phyloP scores from a whole-genome alignment of 768 basidiomycete species.

The Mycena polygramma region DNA sequence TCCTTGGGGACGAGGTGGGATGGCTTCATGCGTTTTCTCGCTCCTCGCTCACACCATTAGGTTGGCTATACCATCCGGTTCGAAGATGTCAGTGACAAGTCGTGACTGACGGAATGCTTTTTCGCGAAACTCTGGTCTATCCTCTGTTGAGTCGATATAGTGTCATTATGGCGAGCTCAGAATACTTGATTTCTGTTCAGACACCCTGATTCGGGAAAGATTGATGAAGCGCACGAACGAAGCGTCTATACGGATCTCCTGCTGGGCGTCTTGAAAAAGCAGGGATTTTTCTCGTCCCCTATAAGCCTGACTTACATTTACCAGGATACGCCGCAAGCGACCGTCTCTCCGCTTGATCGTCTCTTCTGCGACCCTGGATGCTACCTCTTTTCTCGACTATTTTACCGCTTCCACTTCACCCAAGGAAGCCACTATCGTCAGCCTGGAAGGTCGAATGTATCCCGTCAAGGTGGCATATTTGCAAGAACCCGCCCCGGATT shows the following conservation, averaged over 20 bases:
- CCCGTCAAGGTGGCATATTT: conserved; percentile 96
- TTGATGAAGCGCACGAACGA: conserved; percentile 98
- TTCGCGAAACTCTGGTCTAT: conserved; percentile 93
- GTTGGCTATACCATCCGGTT: conserved; percentile 99
- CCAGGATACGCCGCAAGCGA: conserved; percentile 91
- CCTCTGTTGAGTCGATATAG: conserved; percentile 93
- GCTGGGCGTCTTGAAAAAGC: conserved; percentile 95
- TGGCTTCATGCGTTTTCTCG: conserved; percentile 7
- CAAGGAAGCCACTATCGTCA: conserved; percentile 86
- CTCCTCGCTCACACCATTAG: conserved; percentile 53
- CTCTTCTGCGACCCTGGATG: conserved; percentile 97
- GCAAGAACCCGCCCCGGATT: conserved; percentile 81
- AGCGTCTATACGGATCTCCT: conserved; percentile 96
- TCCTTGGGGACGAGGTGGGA: conserved; percentile 88
- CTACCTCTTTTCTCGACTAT: conserved; percentile 88
- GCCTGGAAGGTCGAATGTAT: conserved; percentile 93
- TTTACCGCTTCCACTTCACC: conserved; percentile 77
- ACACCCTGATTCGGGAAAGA: conserved; percentile 57
- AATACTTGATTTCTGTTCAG: conserved; percentile 18
- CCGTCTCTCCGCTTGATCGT: conserved; percentile 92
- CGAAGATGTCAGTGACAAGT: conserved; percentile 89
- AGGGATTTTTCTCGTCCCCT: conserved; percentile 26
- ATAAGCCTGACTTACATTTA: conserved; percentile 9
- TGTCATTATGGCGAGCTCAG: conserved; percentile 86
- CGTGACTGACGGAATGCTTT: conserved; percentile 99